phyloP scores from a whole-genome alignment of 2,329 filamentous ascomycete species.

The Paracoccidioides lutzii region DNA sequence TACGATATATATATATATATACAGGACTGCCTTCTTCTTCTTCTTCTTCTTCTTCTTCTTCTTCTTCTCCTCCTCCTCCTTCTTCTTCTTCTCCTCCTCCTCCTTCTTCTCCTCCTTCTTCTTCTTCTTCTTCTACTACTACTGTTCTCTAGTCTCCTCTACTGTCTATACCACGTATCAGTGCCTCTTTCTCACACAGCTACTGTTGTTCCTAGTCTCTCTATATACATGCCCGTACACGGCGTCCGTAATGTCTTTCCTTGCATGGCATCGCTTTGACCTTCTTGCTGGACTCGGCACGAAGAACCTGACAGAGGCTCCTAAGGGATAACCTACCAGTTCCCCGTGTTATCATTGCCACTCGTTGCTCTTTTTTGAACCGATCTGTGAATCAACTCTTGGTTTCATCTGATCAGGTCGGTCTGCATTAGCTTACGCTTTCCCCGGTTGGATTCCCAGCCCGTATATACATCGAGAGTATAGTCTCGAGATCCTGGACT shows the following conservation, averaged over 20 bases:
- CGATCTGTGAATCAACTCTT: not conserved
- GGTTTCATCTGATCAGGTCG: not conserved
- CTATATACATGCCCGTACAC: not conserved
- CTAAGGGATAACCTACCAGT: not conserved
- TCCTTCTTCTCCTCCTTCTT: too few species aligned
- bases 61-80: too few species aligned
- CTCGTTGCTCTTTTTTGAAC: not conserved
- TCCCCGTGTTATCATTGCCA: not conserved
- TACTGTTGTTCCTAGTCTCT: not conserved
- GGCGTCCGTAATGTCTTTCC: not conserved
- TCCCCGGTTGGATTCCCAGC: not conserved
- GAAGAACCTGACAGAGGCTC: not conserved
- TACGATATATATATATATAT: too few species aligned
- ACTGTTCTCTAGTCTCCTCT: not conserved
- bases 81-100: too few species aligned
- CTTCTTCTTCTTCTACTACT: too few species aligned
- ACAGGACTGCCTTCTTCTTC: too few species aligned
- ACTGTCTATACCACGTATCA: not conserved
- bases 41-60: too few species aligned
- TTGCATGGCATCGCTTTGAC: not conserved
- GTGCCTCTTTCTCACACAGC: not conserved
- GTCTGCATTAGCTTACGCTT: not conserved
- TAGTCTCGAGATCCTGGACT: not conserved
- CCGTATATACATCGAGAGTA: too few species aligned
- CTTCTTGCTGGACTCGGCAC: not conserved